Conservation (phyloP, 2,329 filamentous ascomycete species). For the Colletotrichum caudatum region DNA sequence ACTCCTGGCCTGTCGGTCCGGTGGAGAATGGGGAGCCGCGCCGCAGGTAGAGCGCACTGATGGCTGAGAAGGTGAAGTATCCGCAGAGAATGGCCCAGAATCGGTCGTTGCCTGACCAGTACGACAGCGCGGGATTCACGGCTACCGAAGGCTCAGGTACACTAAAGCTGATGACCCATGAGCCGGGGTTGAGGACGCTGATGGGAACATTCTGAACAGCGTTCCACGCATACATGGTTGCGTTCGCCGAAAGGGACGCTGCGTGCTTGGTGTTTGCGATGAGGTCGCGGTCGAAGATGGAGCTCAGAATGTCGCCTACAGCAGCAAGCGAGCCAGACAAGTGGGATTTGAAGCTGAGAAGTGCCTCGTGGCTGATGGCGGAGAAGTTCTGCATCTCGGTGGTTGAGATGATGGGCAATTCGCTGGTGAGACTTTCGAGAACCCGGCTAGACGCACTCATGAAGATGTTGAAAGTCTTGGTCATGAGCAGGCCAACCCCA, state of each 20-base stretch:
- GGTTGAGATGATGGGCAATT: slow-evolving; percentile 62
- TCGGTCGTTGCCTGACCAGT: slow-evolving; percentile 75
- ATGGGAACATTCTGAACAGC: slow-evolving; percentile 50
- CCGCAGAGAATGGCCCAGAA: slow-evolving; percentile 82
- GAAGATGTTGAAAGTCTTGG: slow-evolving; percentile 57
- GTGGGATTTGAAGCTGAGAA: slow-evolving; percentile 70
- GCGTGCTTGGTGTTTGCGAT: slow-evolving; percentile 46
- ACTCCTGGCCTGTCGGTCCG: slow-evolving; percentile 66
- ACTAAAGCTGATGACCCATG: slow-evolving; percentile 70
- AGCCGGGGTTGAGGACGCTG: slow-evolving; percentile 59
- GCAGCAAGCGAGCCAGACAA: slow-evolving; percentile 57
- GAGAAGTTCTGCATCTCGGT: slow-evolving; percentile 82
- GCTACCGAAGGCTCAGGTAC: slow-evolving; percentile 53
- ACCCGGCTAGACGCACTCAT: slow-evolving; percentile 61
- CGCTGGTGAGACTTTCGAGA: slow-evolving; percentile 61
- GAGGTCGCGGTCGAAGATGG: slow-evolving; percentile 61
- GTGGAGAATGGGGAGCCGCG: slow-evolving; percentile 76
- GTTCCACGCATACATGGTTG: slow-evolving; percentile 43
- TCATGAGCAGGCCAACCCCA: slow-evolving; percentile 34
- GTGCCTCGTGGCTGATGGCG: slow-evolving; percentile 77
- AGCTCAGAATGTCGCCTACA: slow-evolving; percentile 55
- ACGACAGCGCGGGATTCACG: slow-evolving; percentile 70
- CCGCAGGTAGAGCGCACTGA: slow-evolving; percentile 84
- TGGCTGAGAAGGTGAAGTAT: slow-evolving; percentile 80
- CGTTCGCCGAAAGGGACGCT: slow-evolving; percentile 43